Percentiles rank a stretch among this genome's conserved stretches.
These are phyloP conservation scores for Phytophthora europaea DNA, from an alignment of 352 stramenopile species.

Conservation along the genomic window DNA sequence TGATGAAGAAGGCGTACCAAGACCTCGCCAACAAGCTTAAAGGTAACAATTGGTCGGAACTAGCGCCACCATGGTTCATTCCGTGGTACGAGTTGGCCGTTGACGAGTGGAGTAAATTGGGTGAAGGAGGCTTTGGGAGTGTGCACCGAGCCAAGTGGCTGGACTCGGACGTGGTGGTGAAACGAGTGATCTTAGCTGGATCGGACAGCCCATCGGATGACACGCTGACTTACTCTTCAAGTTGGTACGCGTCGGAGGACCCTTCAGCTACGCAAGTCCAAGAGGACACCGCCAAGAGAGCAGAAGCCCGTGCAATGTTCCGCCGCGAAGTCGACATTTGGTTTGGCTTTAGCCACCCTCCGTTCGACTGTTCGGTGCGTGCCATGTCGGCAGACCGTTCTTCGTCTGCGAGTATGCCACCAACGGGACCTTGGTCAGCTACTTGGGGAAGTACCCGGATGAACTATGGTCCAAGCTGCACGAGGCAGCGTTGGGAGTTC, in stretches of 20 bases:
- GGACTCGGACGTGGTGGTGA: neutral
- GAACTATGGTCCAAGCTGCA: neutral
- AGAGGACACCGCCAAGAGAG: neutral
- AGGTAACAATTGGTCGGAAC: neutral
- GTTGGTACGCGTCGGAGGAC: no score
- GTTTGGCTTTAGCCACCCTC: neutral
- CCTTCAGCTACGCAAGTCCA: neutral
- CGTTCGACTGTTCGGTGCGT: neutral
- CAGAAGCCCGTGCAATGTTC: neutral
- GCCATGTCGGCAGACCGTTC: neutral
- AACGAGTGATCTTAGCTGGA: neutral
- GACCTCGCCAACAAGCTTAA: neutral
- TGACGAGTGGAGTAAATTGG: neutral
- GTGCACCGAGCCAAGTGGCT: neutral
- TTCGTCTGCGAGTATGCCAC: neutral
- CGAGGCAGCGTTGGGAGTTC: neutral
- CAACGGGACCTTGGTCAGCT: neutral
- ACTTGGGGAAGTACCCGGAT: neutral
- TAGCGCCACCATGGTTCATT: neutral
- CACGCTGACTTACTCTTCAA: no score
- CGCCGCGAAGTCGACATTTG: neutral
- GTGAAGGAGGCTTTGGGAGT: neutral
- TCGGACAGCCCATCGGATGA: no score
- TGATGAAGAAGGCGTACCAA: neutral
- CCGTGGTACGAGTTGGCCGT: neutral